Base-by-base conservation (phyloP, 768 basidiomycete species). In the Amanita subjunquillea region DNA sequence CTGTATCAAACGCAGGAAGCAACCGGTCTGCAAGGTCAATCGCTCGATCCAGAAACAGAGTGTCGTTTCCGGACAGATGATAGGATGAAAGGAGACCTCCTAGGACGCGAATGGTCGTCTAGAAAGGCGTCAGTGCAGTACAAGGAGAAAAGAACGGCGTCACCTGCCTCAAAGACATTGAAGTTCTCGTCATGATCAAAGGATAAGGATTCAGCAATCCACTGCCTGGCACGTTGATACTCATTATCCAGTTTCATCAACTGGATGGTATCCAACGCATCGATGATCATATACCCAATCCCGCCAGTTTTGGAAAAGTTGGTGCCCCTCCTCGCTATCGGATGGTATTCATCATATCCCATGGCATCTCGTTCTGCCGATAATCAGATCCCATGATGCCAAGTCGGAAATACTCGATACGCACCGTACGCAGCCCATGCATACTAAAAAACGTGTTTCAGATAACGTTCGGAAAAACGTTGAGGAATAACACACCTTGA, bases 261-360 rank as follows among this genome's bases (percentile, higher is more conserved):
- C 56, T 91, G 76, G 70, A 98, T 82, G 10, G 89, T 87, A 67
- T 97, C 94, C 3, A 97, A 75, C 0, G 90, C 79, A 59, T 96
- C 94, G 48, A 87, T 75, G 42, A 98, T 82, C n/a, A 83, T 89
- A 63, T 92, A 94, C 32, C 93, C 93, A 44, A 96, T 85, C 7
- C 88, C 85, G 13, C 90, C 91, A 1, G 78, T 79, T 1, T 69
- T 62, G 0, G 86, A 85, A 25, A 97, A 73, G 62, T 98, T 93
- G 6, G 80, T 76, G 1, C 95, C 94, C 15, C 65, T 71, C 54
- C 76, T 76, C 32, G 78, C 76, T 23, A 97, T 74, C 0, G 95
- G 93, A 60, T 94, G 89, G 60, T 92, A 96, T 62, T 95, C 91
- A 69, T 97, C 93, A 49, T 75, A 74, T 3, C 94, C 94, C 82